Percentiles rank a stretch among this genome's conserved stretches.
Conservation (phyloP, 192 early-diverging fungal genomes). For the Gigaspora rosea region DNA sequence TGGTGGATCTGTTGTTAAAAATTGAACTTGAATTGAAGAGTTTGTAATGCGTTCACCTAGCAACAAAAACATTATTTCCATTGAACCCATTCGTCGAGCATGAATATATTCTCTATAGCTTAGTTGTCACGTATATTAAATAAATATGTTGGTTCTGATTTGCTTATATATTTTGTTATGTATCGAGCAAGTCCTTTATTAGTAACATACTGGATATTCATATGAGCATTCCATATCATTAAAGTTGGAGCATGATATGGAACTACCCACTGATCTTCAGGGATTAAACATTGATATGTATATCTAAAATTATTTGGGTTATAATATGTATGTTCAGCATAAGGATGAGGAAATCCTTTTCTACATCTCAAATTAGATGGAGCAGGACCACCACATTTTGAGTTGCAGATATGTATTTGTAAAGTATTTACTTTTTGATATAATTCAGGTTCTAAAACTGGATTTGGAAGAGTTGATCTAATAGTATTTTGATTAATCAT, state of each 20-base stretch:
- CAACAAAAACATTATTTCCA: slow-evolving; percentile 16
- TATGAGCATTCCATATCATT: no score
- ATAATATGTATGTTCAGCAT: neutral
- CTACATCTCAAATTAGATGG: neutral
- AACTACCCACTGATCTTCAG: neutral
- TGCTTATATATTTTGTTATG: slow-evolving; percentile 13
- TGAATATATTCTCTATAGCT: neutral
- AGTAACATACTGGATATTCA: no score
- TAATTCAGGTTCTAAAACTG: neutral
- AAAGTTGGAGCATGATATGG: neutral
- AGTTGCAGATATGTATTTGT: slow-evolving; percentile 2
- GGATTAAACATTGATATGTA: neutral
- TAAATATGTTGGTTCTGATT: neutral
- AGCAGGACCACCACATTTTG: slow-evolving; percentile 5
- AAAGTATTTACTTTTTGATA: neutral
- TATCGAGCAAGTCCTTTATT: neutral
- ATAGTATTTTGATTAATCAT: no score
- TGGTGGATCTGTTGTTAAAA: no score
- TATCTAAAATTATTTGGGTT: neutral
- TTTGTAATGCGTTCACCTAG: slow-evolving; percentile 3
- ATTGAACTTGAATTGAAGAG: neutral
- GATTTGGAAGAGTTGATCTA: neutral
- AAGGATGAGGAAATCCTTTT: neutral
- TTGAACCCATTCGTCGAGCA: neutral
- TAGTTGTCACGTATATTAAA: neutral